A percentile compares a stretch with the other conserved stretches of the same genome.
Conservation (phyloP, 2,329 filamentous ascomycete species). For the Colletotrichum caudatum region DNA sequence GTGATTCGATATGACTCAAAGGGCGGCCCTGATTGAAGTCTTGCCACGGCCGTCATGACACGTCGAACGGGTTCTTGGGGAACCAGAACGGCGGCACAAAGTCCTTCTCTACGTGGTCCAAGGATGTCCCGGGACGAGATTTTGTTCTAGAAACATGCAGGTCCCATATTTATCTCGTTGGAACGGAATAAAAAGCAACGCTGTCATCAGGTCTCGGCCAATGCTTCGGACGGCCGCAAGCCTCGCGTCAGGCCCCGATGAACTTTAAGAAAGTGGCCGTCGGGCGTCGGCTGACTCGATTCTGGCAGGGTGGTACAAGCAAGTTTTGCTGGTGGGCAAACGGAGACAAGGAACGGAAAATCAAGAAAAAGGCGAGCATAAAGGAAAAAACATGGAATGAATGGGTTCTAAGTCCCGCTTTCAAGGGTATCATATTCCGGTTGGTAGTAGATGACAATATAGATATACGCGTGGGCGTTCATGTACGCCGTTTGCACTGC, state of each 20-base stretch:
- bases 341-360: no score
- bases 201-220: neutral
- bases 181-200: neutral
- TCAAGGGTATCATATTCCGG: neutral
- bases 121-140: neutral
- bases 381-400: no score
- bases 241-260: neutral
- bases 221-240: conserved; percentile 5
- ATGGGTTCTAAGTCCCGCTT: neutral
- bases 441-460: neutral
- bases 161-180: neutral
- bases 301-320: neutral
- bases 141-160: neutral
- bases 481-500: neutral
- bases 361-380: neutral
- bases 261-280: neutral
- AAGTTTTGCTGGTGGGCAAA: neutral
- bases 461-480: neutral
- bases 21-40: no score
- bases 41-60: neutral
- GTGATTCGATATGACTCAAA: neutral
- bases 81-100: neutral
- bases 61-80: neutral
- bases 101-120: neutral
- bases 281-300: neutral